A percentile compares a stretch with the other conserved stretches of the same genome.
These are phyloP conservation scores for Colletotrichum brevisporum DNA, from an alignment of 2,329 filamentous ascomycete species.

Conservation along the genomic window DNA sequence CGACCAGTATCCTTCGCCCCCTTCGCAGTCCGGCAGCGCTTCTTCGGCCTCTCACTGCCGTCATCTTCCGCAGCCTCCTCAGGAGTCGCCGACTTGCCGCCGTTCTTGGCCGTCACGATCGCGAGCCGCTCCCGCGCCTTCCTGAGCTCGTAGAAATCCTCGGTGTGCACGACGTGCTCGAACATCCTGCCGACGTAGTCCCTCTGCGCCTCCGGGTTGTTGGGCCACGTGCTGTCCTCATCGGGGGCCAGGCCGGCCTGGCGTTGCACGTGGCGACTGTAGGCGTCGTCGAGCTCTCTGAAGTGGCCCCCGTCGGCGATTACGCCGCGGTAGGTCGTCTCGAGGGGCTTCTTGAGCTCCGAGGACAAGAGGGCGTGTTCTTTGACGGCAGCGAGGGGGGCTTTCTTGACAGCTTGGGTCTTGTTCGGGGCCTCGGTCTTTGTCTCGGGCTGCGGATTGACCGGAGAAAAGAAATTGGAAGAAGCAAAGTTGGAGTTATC, in stretches of 20 bases:
- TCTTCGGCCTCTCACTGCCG: neutral
- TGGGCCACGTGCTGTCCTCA: constrained; percentile 8
- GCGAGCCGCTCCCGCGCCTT: constrained; percentile 14
- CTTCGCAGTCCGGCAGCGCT: neutral
- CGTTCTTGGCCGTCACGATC: neutral
- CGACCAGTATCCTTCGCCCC: neutral
- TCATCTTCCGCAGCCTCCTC: neutral
- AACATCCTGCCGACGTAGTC: neutral
- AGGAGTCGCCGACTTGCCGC: neutral
- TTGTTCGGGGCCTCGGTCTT: neutral
- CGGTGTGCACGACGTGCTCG: neutral
- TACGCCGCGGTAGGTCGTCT: neutral
- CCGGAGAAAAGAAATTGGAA: neutral
- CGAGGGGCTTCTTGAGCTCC: neutral
- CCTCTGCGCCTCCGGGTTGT: neutral
- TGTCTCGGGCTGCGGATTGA: neutral
- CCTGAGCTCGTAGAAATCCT: constrained; percentile 15
- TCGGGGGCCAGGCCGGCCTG: neutral
- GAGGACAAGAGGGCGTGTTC: neutral
- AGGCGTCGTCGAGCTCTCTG: neutral
- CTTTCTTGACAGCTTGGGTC: neutral
- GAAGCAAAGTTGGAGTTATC: no score
- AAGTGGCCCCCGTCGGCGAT: constrained; percentile 8
- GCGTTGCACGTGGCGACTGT: constrained; percentile 7
- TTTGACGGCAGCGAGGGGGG: neutral